Evolutionary conservation across 108 stramenopile genomes (phyloP), one percentile per base, ranked within the genome.

Genomic region (Aurantiochytrium sp.): DNA sequence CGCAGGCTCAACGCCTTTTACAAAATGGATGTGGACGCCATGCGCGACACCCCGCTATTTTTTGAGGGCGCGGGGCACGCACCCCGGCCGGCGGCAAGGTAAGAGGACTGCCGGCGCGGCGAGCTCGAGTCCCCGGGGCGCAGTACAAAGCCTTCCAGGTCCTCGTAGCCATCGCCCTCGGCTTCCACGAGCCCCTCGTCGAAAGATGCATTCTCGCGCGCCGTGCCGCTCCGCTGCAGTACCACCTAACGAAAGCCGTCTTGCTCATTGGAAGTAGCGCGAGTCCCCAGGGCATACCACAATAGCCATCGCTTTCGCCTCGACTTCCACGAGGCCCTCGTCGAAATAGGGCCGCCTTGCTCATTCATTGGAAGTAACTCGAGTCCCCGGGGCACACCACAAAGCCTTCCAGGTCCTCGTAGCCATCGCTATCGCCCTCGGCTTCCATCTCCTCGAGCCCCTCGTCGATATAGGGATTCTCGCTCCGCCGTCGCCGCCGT

Each of bases 351-450:
- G n/a, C n/a, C n/a, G n/a, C n/a, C n/a, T n/a, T n/a, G n/a, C n/a
- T n/a, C n/a, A n/a, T n/a, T 39, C 21, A 81, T 68, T 81, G 31
- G 39, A 48, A 81, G 24, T 81, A 81, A 48, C 10, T 27, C 0
- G 73, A 3, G 2, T 81, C 73, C 8, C 73, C 73, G 6, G 39
- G 39, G 45, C 73, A 81, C 21, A 81, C 73, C 6, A 81, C 30
- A 81, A 81, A 81, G 45, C 45, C 73, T 24, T 81, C 73, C 12
- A 81, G 73, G 1, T 81, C 73, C 30, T 81, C 73, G 30, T 81
- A 81, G 42, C 73, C 73, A 81, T 81, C 73, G 3, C 73, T 81
- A 81, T 81, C 73, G 1, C 73, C 73, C 6, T 41, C 73, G 10
- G 39, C 42, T 48, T 22, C 73, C 27, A 41, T 48, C 32, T 81